Percentiles rank a stretch among this genome's conserved stretches.
Conservation (phyloP, 352 stramenopile species). For the Phytophthora ramorum region DNA sequence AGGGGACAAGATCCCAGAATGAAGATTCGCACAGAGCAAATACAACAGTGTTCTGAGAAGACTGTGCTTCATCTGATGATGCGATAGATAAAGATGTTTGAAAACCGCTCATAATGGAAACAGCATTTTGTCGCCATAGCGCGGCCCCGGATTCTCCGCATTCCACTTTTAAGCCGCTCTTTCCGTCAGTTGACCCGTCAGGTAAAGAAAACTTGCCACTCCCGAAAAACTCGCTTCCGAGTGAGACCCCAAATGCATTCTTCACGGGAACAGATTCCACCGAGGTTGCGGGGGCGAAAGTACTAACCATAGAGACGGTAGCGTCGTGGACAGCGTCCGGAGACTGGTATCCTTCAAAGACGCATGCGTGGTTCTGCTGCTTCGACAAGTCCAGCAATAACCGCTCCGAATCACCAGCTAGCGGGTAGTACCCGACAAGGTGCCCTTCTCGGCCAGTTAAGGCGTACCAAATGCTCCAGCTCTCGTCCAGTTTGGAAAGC, state of each 20-base stretch:
- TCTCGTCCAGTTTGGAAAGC: conserved; percentile 35
- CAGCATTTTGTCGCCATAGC: conserved; percentile 62
- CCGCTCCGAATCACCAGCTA: conserved; percentile 69
- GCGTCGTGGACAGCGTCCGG: conserved; percentile 27
- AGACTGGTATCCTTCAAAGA: conserved; percentile 55
- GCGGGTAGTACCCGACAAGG: conserved; percentile 77
- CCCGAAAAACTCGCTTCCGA: conserved; percentile 51
- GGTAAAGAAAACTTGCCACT: conserved; percentile 51
- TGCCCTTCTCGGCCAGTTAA: conserved; percentile 50
- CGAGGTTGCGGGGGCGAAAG: conserved; percentile 36
- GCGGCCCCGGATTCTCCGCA: conserved; percentile 35
- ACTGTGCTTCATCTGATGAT: conserved; percentile 10
- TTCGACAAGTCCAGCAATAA: conserved; percentile 75
- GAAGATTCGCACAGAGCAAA: conserved; percentile 74
- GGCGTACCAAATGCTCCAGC: conserved; percentile 36
- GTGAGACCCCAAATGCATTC: conserved; percentile 44
- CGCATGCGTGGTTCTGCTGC: conserved; percentile 77
- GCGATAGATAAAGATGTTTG: conserved; percentile 51
- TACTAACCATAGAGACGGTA: conserved; percentile 27
- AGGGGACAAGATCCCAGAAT: conserved; percentile 70
- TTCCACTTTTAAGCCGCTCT: conserved; percentile 38
- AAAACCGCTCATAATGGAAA: conserved; percentile 58
- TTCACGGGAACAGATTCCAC: conserved; percentile 48
- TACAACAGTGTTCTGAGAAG: conserved; percentile 40
- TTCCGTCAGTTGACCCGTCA: conserved; percentile 20